Evolutionary conservation across 1,284 basidiomycete species (phyloP).

Genomic region (Marasmius fiardii): DNA sequence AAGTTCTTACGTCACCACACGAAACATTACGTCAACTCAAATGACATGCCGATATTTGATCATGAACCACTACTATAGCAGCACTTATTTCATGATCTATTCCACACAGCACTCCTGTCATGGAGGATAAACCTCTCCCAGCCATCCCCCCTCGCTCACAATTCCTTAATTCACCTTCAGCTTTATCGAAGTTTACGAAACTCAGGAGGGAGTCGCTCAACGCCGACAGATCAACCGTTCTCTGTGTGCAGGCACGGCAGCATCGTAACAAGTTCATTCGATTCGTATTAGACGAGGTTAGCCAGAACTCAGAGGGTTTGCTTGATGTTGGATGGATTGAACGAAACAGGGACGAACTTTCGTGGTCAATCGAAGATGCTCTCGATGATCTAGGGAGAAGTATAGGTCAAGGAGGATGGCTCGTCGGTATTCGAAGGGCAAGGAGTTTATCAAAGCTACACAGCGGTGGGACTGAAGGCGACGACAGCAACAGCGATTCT

Average conservation of each 20-base stretch:
- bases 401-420: conserved; percentile 33
- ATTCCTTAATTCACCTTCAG: not conserved
- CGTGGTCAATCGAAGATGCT: conserved; percentile 18
- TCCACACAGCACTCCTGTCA: not conserved
- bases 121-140: conserved; percentile 17
- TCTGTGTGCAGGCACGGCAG: conserved; percentile 33
- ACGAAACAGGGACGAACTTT: conserved; percentile 28
- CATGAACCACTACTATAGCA: not conserved
- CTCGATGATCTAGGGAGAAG: conserved; percentile 35
- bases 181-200: not conserved
- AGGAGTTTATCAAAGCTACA: too few relatives aligned
- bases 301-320: conserved; percentile 17
- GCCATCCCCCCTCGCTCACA: conserved; percentile 6
- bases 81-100: not conserved
- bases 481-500: conserved; percentile 7
- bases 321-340: conserved; percentile 16
- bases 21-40: too few relatives aligned
- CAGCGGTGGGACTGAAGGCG: conserved; percentile 2
- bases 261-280: conserved; percentile 37
- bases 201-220: not conserved
- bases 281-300: conserved; percentile 30
- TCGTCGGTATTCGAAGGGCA: conserved; percentile 19
- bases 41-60: too few relatives aligned
- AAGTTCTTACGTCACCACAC: too few relatives aligned
- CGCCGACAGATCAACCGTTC: conserved; percentile 3